A percentile compares a stretch with the other conserved stretches of the same genome.
Evolutionary conservation across 2,329 filamentous ascomycete genomes (phyloP).

Genomic region (Monosporascus sp.): DNA sequence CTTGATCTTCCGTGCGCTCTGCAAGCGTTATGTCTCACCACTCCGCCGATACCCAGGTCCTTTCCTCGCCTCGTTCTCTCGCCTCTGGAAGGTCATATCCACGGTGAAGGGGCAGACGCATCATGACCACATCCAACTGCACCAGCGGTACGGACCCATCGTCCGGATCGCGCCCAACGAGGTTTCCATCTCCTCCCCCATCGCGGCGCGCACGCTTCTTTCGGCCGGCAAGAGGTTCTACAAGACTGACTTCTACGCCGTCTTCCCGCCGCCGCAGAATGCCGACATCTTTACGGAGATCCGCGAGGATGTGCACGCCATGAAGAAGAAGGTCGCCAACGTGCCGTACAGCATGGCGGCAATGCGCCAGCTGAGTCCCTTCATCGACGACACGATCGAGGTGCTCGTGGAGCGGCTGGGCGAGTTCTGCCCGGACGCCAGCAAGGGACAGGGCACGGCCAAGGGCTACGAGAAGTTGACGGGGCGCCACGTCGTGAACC

Average conservation of each 20-base stretch:
- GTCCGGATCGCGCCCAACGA: conserved; percentile 47
- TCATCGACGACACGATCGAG: conserved; percentile 48
- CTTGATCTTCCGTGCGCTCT: conserved; percentile 23
- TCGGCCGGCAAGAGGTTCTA: conserved; percentile 47
- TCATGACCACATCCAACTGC: conserved; percentile 38
- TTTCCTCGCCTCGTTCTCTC: conserved; percentile 24
- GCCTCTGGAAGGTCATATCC: conserved; percentile 38
- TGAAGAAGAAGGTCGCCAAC: conserved; percentile 49
- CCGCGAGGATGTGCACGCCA: conserved; percentile 48
- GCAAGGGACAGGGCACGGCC: neutral
- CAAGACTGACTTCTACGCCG: conserved; percentile 49
- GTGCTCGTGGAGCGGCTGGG: conserved; percentile 39
- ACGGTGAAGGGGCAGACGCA: conserved; percentile 35
- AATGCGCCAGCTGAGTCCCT: conserved; percentile 47
- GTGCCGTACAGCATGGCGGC: conserved; percentile 49
- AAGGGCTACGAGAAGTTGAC: neutral
- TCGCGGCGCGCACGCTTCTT: conserved; percentile 40
- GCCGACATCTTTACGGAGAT: conserved; percentile 55
- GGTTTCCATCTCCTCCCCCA: conserved; percentile 41
- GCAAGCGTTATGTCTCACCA: conserved; percentile 29
- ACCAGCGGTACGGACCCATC: conserved; percentile 41
- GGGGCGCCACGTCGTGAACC: conserved; percentile 31
- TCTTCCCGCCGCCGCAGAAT: conserved; percentile 53
- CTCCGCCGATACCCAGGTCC: conserved; percentile 25
- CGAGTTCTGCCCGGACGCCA: conserved; percentile 27